Evolutionary conservation across 2,329 filamentous ascomycete species (phyloP), one percentile per base, ranked within the genome.

Genomic region (Coniochaeta prunicola): DNA sequence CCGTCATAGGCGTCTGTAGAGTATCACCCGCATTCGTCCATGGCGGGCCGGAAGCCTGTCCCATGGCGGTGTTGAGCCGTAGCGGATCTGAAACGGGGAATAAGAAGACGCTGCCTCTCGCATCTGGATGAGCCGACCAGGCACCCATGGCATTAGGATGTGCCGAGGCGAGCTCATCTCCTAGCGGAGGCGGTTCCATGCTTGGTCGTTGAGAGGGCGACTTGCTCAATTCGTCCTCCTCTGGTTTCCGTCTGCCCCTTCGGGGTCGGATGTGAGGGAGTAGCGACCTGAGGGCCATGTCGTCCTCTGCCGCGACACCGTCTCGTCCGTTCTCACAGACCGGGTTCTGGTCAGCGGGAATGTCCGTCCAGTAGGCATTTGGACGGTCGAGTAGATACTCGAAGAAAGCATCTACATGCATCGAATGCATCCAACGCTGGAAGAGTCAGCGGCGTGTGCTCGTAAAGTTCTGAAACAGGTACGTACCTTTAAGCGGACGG

Each of bases 361-460:
- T 81, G 36, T 91, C 83, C 17, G 83, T 86, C 77, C 88, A 96
- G 72, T 97, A 97, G 0, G 84, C 75, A 71, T 96, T 91, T 28
- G 83, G 77, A 63, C 91, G 91, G 55, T 86, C 85, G 62, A 93
- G 80, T 21, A 96, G 83, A 70, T 91, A 97, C 70, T 96, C 91
- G 68, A 96, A 97, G 71, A 97, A 97, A 12, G 91, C 90, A 77
- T 96, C 91, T 57, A 96, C 86, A 70, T 96, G 92, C 89, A 96
- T 93, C 5, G 92, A 92, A 70, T 91, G 91, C 90, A 97, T 94
- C 92, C 92, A 97, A 69, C 93, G 87, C 90, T 90, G 66, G 40
- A 15, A 7, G 10, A 53, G 50, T 59, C 26, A 56, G 15, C 17
- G 38, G 1, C 56, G 30, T 40, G 57, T 34, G 40, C 31, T 6